Evolutionary conservation across 2,329 filamentous ascomycete species (phyloP).

Genomic region (Alternaria sp.): DNA sequence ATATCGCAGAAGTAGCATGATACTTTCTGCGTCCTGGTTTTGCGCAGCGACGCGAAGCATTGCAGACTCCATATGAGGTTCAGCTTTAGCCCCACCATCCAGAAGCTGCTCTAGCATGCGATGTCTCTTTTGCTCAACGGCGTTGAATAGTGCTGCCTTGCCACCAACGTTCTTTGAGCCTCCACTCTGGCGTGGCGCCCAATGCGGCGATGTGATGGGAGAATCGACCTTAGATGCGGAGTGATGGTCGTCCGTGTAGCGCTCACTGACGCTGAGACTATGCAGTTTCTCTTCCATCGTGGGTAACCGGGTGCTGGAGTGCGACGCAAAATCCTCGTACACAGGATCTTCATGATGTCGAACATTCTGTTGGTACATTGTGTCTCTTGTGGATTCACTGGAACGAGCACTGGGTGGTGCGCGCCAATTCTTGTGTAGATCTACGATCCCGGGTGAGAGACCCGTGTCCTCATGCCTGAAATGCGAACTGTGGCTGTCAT

Average conservation of each 20-base stretch:
- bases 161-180: constrained; percentile 44
- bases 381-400: constrained; percentile 40
- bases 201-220: constrained; percentile 24
- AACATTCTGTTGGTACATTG: constrained; percentile 34
- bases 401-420: constrained; percentile 43
- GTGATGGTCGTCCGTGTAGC: constrained; percentile 34
- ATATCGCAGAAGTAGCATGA: constrained; percentile 40
- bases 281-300: constrained; percentile 40
- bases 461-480: constrained; percentile 30
- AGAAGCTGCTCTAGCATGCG: constrained; percentile 58
- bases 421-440: constrained; percentile 42
- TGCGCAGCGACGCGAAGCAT: constrained; percentile 45
- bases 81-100: constrained; percentile 44
- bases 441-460: constrained; percentile 31
- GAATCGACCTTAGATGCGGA: constrained; percentile 32
- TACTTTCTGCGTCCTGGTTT: constrained; percentile 43
- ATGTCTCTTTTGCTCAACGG: constrained; percentile 70
- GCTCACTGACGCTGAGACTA: constrained; percentile 36
- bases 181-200: constrained; percentile 33
- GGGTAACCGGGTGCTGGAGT: constrained; percentile 32
- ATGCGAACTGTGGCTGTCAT: constrained; percentile 23
- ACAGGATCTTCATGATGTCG: constrained; percentile 34
- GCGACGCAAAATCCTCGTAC: constrained; percentile 33
- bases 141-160: constrained; percentile 58
- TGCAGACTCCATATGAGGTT: constrained; percentile 41